Base-by-base conservation (phyloP, 108 stramenopile genomes). In the Chaetoceros muelleri region DNA sequence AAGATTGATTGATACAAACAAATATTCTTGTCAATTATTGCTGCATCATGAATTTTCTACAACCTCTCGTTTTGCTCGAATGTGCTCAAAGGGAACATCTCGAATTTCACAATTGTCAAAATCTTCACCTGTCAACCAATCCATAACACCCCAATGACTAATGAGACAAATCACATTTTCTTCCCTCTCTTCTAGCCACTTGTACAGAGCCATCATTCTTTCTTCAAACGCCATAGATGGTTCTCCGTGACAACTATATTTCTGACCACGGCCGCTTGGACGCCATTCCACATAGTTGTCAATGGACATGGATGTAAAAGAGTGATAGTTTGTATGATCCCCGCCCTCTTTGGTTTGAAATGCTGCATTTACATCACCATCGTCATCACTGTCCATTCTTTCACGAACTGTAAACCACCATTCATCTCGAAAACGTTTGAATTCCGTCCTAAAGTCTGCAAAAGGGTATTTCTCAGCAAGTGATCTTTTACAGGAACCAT, bases 111-210 rank as follows among this genome's bases (percentile, higher is more conserved):
- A 82, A 53, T 82, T 82, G 3, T 66, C 55, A 52, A 73, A 73
- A 25, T 60, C 46, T 26, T 64, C 52, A 8, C 62, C 67, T 22
- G 70, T 46, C 48, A 82, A 55, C 69, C 74, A 82, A 19, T 78
- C 65, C n/a, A 82, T 70, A 13, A 82, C 77, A 24, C 81, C 81
- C 40, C 63, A 71, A 53, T 82, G 81, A 55, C 74, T 73, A 27
- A 82, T 65, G 21, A 82, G 44, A 2, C 67, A 74, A 40, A 82
- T 78, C 0, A 59, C 66, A 29, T 28, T 21, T 58, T 78, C 71
- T 27, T 49, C 47, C 34, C 72, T 34, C 1, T 46, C 22, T 20
- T 66, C 69, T 20, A 82, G 52, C 64, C 65, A 76, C 27, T 60
- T 48, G 30, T 67, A 68, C 19, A 81, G 48, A 13, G 53, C 29